Percentiles rank a stretch among this genome's conserved stretches.
These are phyloP conservation scores for Phytophthora pluvialis DNA, from an alignment of 352 stramenopile genomes.

Conservation along the genomic window DNA sequence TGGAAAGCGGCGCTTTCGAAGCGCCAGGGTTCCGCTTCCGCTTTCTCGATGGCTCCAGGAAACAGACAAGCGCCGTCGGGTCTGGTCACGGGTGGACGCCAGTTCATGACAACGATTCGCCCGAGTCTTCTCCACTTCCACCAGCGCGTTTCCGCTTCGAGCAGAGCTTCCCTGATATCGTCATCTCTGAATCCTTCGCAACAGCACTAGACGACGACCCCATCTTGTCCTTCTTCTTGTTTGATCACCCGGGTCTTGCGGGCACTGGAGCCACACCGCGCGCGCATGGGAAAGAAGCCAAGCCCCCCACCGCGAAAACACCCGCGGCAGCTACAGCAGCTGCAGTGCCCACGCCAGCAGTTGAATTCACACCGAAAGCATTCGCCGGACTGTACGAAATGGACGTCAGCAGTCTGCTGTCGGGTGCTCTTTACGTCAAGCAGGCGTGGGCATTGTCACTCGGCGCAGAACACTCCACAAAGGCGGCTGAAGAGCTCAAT, in stretches of 20 bases:
- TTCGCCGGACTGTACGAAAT: constrained; percentile 67
- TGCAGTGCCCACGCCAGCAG: constrained; percentile 4
- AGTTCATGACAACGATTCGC: constrained; percentile 12
- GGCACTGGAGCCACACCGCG: constrained; percentile 20
- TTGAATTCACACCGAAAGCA: constrained; percentile 30
- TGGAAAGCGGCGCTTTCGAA: constrained; percentile 50
- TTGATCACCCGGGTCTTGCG: constrained; percentile 47
- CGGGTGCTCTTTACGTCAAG: constrained; percentile 45
- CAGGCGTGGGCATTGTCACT: constrained; percentile 42
- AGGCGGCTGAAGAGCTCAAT: not conserved
- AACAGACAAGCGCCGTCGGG: constrained; percentile 52
- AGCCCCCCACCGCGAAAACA: constrained; percentile 28
- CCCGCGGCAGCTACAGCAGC: constrained; percentile 3
- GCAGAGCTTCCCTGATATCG: constrained; percentile 50
- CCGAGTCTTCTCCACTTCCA: not conserved
- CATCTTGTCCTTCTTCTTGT: constrained; percentile 68
- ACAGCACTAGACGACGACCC: constrained; percentile 61
- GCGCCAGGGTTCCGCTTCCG: constrained; percentile 70
- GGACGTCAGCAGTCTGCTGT: constrained; percentile 62
- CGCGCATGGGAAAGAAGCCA: constrained; percentile 37
- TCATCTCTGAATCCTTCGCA: constrained; percentile 55
- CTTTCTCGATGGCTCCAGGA: constrained; percentile 71
- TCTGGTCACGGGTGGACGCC: constrained; percentile 40
- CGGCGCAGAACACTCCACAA: not conserved
- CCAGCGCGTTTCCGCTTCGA: constrained; percentile 49